Conservation (phyloP, 495 filamentous ascomycete genomes). For the Aspergillus bertholletiae region DNA sequence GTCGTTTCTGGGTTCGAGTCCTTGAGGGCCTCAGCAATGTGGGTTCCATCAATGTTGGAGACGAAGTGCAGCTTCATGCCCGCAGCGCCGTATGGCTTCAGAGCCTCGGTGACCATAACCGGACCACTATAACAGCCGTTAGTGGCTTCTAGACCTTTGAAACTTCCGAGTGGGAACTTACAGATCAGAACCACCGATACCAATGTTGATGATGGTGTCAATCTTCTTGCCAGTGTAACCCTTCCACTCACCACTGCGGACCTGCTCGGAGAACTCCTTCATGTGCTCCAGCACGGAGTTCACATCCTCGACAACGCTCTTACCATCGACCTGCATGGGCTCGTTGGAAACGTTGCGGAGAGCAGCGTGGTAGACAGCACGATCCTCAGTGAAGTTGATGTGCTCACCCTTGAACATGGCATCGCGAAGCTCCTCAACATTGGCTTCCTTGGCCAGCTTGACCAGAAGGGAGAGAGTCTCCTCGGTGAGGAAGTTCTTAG, state of each 20-base stretch:
- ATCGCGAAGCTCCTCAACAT: constrained; percentile 89
- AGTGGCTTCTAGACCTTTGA: constrained; percentile 17
- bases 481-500: constrained; percentile 95
- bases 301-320: constrained; percentile 93
- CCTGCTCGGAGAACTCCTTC: constrained; percentile 93
- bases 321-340: constrained; percentile 88
- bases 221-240: constrained; percentile 98
- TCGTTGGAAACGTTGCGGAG: constrained; percentile 81
- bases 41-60: constrained; percentile 98
- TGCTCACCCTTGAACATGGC: constrained; percentile 95
- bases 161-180: constrained; percentile 42
- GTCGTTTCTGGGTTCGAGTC: constrained; percentile 92
- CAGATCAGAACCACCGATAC: constrained; percentile 98
- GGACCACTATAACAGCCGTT: constrained; percentile 64
- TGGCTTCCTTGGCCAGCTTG: constrained; percentile 85
- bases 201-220: constrained; percentile 93
- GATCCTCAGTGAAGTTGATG: constrained; percentile 98
- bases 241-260: constrained; percentile 95
- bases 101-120: constrained; percentile 96
- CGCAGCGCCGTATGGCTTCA: constrained; percentile 87
- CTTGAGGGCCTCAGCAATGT: constrained; percentile 90
- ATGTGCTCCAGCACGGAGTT: constrained; percentile 92
- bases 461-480: constrained; percentile 85
- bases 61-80: constrained; percentile 92
- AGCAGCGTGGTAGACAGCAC: constrained; percentile 93